A percentile compares a stretch with the other conserved stretches of the same genome.
phyloP scores from a whole-genome alignment of 2,329 filamentous ascomycete genomes.

The Pezicula rhizophila region DNA sequence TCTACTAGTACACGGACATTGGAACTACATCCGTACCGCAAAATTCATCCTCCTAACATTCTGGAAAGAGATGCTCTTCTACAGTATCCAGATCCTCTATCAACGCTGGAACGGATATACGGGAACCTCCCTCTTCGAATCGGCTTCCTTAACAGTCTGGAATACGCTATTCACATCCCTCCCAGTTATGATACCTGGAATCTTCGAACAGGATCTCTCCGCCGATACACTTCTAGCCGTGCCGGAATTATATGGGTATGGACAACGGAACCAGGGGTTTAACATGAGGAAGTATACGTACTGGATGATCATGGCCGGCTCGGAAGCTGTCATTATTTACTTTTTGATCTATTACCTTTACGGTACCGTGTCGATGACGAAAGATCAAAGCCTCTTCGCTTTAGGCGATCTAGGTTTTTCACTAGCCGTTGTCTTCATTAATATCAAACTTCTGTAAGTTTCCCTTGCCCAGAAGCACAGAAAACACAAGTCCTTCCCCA shows the following conservation, averaged over 20 bases:
- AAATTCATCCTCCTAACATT: constrained; percentile 86
- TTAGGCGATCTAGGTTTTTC: constrained; percentile 68
- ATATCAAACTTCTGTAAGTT: constrained; percentile 64
- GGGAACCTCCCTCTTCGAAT: constrained; percentile 82
- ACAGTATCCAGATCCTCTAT: constrained; percentile 74
- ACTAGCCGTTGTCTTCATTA: constrained; percentile 64
- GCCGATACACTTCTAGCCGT: constrained; percentile 80
- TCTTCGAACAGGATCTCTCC: constrained; percentile 81
- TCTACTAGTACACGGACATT: constrained; percentile 76
- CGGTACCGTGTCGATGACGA: constrained; percentile 47
- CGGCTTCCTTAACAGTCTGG: constrained; percentile 77
- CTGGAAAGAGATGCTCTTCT: constrained; percentile 81
- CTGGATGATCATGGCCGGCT: constrained; percentile 71
- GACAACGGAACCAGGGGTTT: constrained; percentile 70
- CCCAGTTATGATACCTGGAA: constrained; percentile 77
- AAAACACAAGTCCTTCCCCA: constrained; percentile 18
- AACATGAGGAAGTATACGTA: constrained; percentile 69
- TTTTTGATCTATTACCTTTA: constrained; percentile 63
- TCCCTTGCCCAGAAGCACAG: too few species aligned
- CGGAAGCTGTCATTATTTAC: constrained; percentile 71
- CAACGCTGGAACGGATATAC: constrained; percentile 81
- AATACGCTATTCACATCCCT: constrained; percentile 89
- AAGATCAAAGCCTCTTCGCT: constrained; percentile 64
- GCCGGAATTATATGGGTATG: constrained; percentile 80
- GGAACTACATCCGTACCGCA: constrained; percentile 82